phyloP scores from a whole-genome alignment of 768 basidiomycete species.

The Boletus subparvulus region DNA sequence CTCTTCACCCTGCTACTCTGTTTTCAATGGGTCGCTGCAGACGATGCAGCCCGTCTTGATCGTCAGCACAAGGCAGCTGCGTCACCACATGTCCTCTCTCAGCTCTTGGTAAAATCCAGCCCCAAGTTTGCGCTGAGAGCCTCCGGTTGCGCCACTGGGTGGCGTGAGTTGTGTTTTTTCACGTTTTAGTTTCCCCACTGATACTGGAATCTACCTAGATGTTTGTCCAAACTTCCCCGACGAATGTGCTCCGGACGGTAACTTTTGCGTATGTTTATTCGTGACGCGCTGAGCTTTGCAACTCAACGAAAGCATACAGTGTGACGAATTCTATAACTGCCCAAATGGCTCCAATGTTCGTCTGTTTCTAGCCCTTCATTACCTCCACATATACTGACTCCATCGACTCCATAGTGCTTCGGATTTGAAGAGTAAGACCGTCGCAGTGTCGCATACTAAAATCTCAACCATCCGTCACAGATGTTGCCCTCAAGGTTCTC shows the following conservation, averaged over 20 bases:
- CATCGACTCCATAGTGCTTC: constrained; percentile 8
- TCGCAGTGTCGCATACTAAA: background rate
- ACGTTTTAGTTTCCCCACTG: background rate
- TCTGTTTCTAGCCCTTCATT: background rate
- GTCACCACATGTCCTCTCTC: background rate
- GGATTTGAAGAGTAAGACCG: constrained; percentile 3
- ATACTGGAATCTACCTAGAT: constrained; percentile 6
- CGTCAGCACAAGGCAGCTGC: constrained; percentile 8
- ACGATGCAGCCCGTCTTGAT: background rate
- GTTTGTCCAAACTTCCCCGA: constrained; percentile 20
- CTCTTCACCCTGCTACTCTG: constrained; percentile 13
- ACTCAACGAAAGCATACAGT: constrained; percentile 10
- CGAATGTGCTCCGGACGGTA: constrained; percentile 17
- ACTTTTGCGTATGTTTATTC: constrained; percentile 18
- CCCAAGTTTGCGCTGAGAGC: constrained; percentile 10
- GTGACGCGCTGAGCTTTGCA: no score
- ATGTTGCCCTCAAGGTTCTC: constrained; percentile 13
- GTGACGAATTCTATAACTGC: constrained; percentile 4
- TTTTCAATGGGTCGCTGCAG: constrained; percentile 9
- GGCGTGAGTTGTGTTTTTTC: constrained; percentile 5
- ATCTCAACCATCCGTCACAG: background rate
- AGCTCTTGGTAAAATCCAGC: constrained; percentile 11
- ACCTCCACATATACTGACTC: background rate
- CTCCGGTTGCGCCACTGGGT: constrained; percentile 11
- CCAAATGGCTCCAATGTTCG: constrained; percentile 15